phyloP scores from a whole-genome alignment of 1,284 basidiomycete genomes.

The Volvariella surrecta region DNA sequence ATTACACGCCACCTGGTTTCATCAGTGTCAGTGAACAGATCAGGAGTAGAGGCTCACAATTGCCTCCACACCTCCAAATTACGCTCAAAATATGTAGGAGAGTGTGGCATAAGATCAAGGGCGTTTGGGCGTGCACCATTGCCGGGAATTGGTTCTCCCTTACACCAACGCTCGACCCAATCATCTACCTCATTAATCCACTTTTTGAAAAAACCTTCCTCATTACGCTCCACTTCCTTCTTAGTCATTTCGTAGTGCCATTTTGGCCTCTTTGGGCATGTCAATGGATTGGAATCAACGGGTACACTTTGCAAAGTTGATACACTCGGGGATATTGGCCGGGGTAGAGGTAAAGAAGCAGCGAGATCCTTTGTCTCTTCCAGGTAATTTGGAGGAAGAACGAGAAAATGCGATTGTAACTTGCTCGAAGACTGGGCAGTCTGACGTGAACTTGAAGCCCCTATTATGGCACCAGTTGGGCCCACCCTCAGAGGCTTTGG shows the following conservation, averaged over 20 bases:
- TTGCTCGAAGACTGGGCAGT: slow-evolving; percentile 36
- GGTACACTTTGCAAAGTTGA: slow-evolving; percentile 17
- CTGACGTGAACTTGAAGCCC: slow-evolving; percentile 16
- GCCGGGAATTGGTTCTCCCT: slow-evolving; percentile 13
- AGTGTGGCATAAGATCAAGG: slow-evolving; percentile 37
- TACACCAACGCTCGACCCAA: slow-evolving; percentile 46
- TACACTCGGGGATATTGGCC: slow-evolving; percentile 43
- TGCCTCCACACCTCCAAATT: slow-evolving; percentile 92
- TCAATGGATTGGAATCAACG: slow-evolving; percentile 17
- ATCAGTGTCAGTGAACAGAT: slow-evolving; percentile 2
- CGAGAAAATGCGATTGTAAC: slow-evolving; percentile 68
- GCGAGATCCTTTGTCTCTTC: slow-evolving; percentile 55
- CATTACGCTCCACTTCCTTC: slow-evolving; percentile 80
- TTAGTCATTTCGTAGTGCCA: slow-evolving; percentile 82
- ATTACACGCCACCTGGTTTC: slow-evolving; percentile 72
- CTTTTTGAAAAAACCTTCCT: slow-evolving; percentile 69
- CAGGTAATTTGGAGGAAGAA: slow-evolving; percentile 54
- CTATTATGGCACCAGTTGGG: slow-evolving; percentile 18
- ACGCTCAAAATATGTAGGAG: slow-evolving; percentile 77
- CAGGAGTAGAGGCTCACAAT: slow-evolving; percentile 39
- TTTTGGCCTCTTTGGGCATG: slow-evolving; percentile 69
- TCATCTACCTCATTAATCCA: slow-evolving; percentile 64
- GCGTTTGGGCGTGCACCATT: slow-evolving; percentile 14
- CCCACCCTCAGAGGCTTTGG: slow-evolving; percentile 16
- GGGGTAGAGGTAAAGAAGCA: slow-evolving; percentile 38